Percentiles rank a stretch among this genome's conserved stretches.
These are phyloP conservation scores for Pyrus betulifolia DNA, from an alignment of 306 rosid genomes.

Conservation along the genomic window DNA sequence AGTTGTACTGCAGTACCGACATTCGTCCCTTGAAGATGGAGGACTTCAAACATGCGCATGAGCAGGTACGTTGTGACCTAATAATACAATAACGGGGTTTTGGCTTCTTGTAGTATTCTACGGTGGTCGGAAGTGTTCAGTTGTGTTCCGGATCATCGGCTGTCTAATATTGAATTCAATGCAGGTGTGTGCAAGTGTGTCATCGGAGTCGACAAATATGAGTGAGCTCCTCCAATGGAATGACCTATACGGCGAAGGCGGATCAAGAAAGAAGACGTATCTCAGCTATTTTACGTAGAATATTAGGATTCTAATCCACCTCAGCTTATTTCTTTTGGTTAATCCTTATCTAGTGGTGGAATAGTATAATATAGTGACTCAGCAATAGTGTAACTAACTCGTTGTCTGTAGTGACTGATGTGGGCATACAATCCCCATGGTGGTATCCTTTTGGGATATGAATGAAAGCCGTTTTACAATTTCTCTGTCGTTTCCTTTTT, in stretches of 20 bases:
- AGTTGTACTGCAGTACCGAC: conserved; percentile 52
- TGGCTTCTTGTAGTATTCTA: not conserved
- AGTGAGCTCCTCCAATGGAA: conserved; percentile 87
- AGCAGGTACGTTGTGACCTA: conserved; percentile 42
- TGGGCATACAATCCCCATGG: no score
- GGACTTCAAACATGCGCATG: conserved; percentile 78
- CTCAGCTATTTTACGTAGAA: conserved; percentile 89
- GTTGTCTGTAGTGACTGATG: no score
- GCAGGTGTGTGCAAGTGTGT: conserved; percentile 91
- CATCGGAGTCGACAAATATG: conserved; percentile 81
- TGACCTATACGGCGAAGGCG: conserved; percentile 91
- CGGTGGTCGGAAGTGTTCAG: not conserved
- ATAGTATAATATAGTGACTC: no score
- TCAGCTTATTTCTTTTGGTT: no score
- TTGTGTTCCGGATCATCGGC: not conserved
- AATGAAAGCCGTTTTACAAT: no score
- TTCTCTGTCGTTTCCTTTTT: no score
- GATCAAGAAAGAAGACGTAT: conserved; percentile 70
- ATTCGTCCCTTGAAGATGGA: conserved; percentile 78
- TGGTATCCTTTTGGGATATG: no score
- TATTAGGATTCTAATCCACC: no score
- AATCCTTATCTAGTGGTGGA: no score
- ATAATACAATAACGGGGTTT: not conserved
- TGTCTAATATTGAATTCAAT: not conserved
- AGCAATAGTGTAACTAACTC: no score